Percentiles rank a stretch among this genome's conserved stretches.
Evolutionary conservation across 83 land plant genomes (phyloP).

Genomic region (Diphasiastrum complanatum): DNA sequence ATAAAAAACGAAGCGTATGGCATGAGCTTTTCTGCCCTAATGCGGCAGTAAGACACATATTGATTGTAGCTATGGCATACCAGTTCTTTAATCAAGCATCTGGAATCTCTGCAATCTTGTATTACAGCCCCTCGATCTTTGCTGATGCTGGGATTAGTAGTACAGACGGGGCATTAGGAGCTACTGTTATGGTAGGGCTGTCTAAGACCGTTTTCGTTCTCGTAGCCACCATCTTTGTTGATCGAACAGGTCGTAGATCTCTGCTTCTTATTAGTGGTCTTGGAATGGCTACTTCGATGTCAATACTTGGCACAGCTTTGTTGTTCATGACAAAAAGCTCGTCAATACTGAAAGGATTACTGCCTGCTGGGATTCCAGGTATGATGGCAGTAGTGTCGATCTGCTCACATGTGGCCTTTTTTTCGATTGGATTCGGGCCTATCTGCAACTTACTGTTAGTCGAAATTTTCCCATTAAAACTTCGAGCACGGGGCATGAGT

Average conservation of each 20-base stretch:
- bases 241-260: slow-evolving; percentile 45
- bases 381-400: no score
- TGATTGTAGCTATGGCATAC: slow-evolving; percentile 25
- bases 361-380: no score
- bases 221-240: slow-evolving; percentile 46
- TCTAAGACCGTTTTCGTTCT: slow-evolving; percentile 44
- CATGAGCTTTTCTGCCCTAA: background rate
- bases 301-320: no score
- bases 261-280: slow-evolving; percentile 39
- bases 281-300: slow-evolving; percentile 35
- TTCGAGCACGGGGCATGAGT: slow-evolving; percentile 59
- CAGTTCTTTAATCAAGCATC: slow-evolving; percentile 38
- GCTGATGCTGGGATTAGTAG: slow-evolving; percentile 23
- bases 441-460: slow-evolving; percentile 48
- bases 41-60: slow-evolving; percentile 21
- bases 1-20: no score
- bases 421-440: slow-evolving; percentile 53
- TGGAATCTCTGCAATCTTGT: slow-evolving; percentile 31
- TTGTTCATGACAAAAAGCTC: no score
- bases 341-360: no score
- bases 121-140: slow-evolving; percentile 34
- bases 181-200: slow-evolving; percentile 53
- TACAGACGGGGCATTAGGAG: slow-evolving; percentile 21
- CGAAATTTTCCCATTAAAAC: slow-evolving; percentile 64
- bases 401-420: no score